A percentile compares a stretch with the other conserved stretches of the same genome.
Evolutionary conservation across 257 asterid genomes (phyloP).

Genomic region (Nicotiana knightiana): DNA sequence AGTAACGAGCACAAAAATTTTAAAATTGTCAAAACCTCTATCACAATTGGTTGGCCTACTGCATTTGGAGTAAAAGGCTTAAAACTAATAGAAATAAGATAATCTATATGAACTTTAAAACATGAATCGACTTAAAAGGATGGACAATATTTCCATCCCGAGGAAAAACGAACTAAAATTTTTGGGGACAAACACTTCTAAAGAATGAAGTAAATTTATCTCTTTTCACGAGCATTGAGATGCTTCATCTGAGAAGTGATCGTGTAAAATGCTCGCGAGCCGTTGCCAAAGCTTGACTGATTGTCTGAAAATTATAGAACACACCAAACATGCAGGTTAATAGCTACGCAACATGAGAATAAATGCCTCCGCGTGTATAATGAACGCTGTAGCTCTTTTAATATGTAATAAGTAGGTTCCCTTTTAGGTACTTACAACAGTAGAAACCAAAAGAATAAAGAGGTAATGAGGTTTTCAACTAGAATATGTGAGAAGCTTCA

Average conservation of each 20-base stretch:
- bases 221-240: background rate
- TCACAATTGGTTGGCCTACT: background rate
- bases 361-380: background rate
- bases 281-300: slow-evolving; percentile 63
- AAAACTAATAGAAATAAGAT: background rate
- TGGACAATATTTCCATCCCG: background rate
- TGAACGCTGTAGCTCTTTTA: background rate
- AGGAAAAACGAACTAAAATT: background rate
- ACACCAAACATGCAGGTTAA: background rate
- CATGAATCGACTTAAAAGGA: background rate
- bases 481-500: background rate
- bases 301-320: slow-evolving; percentile 38
- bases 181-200: background rate
- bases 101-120: background rate
- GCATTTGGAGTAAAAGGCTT: background rate
- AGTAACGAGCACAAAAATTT: background rate
- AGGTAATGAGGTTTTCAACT: background rate
- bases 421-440: background rate
- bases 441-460: background rate
- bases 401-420: background rate
- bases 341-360: background rate
- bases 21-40: background rate
- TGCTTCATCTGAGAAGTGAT: slow-evolving; percentile 55
- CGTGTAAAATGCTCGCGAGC: slow-evolving; percentile 71
- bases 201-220: background rate